Evolutionary conservation across 1,284 basidiomycete species (phyloP).

Genomic region (Malassezia globosa): DNA sequence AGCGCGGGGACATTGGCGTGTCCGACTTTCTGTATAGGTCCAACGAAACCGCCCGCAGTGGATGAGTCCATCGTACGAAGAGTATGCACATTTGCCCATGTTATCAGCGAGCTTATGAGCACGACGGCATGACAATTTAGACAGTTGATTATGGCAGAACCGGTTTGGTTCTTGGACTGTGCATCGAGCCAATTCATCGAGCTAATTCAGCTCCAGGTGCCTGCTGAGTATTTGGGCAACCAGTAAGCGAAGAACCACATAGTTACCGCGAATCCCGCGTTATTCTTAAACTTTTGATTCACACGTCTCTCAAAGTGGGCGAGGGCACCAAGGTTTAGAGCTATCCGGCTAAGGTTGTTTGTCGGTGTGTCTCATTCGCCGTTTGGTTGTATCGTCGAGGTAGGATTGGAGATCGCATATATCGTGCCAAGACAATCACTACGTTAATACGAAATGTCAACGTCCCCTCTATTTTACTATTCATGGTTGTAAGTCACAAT

Average conservation of each 20-base stretch:
- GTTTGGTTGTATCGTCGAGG: slow-evolving; percentile 38
- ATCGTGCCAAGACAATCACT: too few species aligned
- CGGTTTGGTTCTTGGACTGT: slow-evolving; percentile 36
- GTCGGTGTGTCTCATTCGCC: slow-evolving; percentile 41
- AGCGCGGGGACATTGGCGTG: too few species aligned
- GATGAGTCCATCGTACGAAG: slow-evolving; percentile 32
- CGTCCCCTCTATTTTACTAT: too few species aligned
- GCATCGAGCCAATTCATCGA: slow-evolving; percentile 40
- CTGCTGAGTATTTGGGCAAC: slow-evolving; percentile 30
- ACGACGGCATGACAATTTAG: slow-evolving; percentile 33
- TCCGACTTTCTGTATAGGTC: too few species aligned
- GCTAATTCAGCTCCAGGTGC: slow-evolving; percentile 36
- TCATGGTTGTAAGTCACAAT: too few species aligned
- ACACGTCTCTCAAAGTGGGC: slow-evolving; percentile 33
- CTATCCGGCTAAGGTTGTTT: slow-evolving; percentile 38
- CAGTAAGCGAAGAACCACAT: background rate
- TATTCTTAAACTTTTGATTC: slow-evolving; percentile 37
- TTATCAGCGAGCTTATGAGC: slow-evolving; percentile 40
- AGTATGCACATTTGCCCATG: slow-evolving; percentile 38
- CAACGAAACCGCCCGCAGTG: background rate
- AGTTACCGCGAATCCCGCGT: slow-evolving; percentile 9
- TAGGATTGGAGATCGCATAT: too few species aligned
- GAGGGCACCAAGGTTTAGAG: slow-evolving; percentile 40
- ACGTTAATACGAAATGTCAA: too few species aligned
- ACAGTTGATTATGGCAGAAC: slow-evolving; percentile 26